Conservation (phyloP, 345 rosid species). For the Eucalyptus curtisii region DNA sequence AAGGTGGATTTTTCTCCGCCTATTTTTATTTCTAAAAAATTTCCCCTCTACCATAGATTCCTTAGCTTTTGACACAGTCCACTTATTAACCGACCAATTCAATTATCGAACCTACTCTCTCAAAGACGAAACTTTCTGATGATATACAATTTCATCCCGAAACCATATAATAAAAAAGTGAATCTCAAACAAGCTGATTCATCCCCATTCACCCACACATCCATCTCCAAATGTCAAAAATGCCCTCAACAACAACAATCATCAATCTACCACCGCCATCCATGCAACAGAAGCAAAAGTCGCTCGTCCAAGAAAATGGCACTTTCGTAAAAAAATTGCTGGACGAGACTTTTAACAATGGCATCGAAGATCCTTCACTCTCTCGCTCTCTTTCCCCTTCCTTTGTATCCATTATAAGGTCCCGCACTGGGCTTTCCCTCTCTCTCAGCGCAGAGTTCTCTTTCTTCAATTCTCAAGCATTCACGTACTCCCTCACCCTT, state of each 20-base stretch:
- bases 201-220: not conserved
- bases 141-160: not conserved
- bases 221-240: no score
- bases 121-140: not conserved
- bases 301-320: not conserved
- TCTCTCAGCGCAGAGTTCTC: no score
- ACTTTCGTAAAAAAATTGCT: not conserved
- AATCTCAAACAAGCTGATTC: no score
- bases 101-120: not conserved
- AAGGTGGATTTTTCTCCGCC: not conserved
- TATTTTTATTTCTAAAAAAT: no score
- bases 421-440: not conserved
- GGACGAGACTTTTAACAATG: not conserved
- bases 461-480: not conserved
- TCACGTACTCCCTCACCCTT: not conserved
- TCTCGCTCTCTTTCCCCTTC: not conserved
- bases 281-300: accelerated
- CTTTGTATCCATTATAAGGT: not conserved
- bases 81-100: not conserved
- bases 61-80: not conserved
- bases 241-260: no score
- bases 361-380: not conserved
- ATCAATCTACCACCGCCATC: not conserved
- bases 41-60: no score
- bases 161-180: no score